phyloP scores from a whole-genome alignment of 179 eudicot species.

The Corrigiola litoralis region DNA sequence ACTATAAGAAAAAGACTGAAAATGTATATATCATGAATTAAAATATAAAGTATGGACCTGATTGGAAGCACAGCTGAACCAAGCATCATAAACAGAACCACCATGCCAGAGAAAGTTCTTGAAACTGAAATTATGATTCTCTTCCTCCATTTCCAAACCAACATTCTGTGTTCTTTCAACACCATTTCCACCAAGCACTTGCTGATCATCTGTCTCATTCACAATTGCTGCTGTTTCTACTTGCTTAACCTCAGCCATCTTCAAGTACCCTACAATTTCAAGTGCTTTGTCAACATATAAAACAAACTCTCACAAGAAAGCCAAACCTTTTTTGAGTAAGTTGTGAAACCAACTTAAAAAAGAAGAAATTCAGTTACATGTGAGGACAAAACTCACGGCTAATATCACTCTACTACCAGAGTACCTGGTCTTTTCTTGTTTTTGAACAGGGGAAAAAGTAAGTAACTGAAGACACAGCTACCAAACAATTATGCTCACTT shows the following conservation, averaged over 20 bases:
- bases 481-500: slow-evolving; percentile 25
- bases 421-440: no score
- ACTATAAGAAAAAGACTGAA: background rate
- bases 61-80: slow-evolving; percentile 88
- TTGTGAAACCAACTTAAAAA: background rate
- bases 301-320: no score
- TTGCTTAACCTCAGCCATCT: slow-evolving; percentile 27
- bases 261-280: no score
- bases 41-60: slow-evolving; percentile 48
- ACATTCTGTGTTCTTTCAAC: slow-evolving; percentile 21
- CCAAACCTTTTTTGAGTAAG: background rate
- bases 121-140: slow-evolving; percentile 38
- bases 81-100: slow-evolving; percentile 91
- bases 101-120: slow-evolving; percentile 83
- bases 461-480: slow-evolving; percentile 7
- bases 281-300: no score
- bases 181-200: background rate
- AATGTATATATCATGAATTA: no score
- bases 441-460: background rate
- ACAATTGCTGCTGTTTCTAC: slow-evolving; percentile 28
- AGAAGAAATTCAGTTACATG: slow-evolving; percentile 5
- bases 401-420: no score
- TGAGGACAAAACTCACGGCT: slow-evolving; percentile 9
- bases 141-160: slow-evolving; percentile 7
- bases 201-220: slow-evolving; percentile 18